Conservation (phyloP, 1,284 basidiomycete genomes). For the Apiotrichum akiyoshidainum region DNA sequence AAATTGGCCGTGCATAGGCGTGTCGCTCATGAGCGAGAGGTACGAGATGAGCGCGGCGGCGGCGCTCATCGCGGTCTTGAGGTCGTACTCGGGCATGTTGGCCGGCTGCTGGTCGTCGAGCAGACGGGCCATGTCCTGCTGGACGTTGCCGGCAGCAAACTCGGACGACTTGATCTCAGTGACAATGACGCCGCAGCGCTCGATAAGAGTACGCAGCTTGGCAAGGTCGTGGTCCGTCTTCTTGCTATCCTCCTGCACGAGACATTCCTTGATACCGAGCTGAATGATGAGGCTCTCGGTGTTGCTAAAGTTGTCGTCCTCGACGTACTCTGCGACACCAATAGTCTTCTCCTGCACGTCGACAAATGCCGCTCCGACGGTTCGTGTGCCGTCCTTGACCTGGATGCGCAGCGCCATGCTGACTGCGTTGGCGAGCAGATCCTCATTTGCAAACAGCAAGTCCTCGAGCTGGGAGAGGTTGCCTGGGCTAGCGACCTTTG, state of each 20-base stretch:
- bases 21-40: constrained; percentile 75
- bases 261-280: constrained; percentile 90
- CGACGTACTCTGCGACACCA: constrained; percentile 79
- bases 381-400: constrained; percentile 55
- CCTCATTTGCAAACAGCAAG: constrained; percentile 78
- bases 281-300: constrained; percentile 94
- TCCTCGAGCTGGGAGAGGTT: constrained; percentile 93
- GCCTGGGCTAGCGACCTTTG: constrained; percentile 82
- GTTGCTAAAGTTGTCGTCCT: constrained; percentile 95
- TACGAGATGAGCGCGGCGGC: constrained; percentile 79
- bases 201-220: constrained; percentile 78
- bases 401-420: constrained; percentile 84
- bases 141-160: constrained; percentile 74
- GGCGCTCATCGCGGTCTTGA: constrained; percentile 75
- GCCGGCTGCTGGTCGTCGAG: constrained; percentile 57
- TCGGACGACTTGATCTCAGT: constrained; percentile 84
- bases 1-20: constrained; percentile 77
- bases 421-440: constrained; percentile 80
- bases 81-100: constrained; percentile 64
- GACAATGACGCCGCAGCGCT: constrained; percentile 84
- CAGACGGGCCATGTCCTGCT: constrained; percentile 79
- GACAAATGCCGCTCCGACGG: constrained; percentile 58
- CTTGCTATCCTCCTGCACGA: constrained; percentile 58
- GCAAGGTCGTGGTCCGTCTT: constrained; percentile 72
- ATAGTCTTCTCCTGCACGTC: constrained; percentile 57